These are phyloP conservation scores for Thuja plicata DNA, from an alignment of 83 land plant species.

Conservation along the genomic window DNA sequence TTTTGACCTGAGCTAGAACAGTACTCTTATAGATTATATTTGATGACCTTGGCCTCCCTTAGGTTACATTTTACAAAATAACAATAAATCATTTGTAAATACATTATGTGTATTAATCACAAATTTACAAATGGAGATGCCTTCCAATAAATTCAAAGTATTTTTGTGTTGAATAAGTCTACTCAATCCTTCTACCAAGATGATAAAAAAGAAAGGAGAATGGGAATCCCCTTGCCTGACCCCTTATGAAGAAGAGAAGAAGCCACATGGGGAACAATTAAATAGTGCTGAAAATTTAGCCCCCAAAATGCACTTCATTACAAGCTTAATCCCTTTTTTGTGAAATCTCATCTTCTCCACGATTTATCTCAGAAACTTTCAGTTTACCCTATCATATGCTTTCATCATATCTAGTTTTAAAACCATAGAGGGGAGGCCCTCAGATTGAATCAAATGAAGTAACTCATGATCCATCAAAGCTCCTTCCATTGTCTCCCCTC, in stretches of 20 bases:
- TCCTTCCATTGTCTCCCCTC: background rate
- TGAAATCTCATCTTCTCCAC: background rate
- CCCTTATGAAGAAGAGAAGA: background rate
- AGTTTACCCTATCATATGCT: background rate
- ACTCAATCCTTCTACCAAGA: background rate
- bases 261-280: background rate
- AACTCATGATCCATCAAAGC: background rate
- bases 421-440: too few relatives aligned
- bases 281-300: background rate
- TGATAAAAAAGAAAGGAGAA: background rate
- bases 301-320: too few relatives aligned
- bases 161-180: too few relatives aligned
- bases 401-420: background rate
- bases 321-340: background rate
- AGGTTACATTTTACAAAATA: background rate
- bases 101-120: background rate
- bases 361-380: background rate
- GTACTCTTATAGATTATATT: background rate
- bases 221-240: background rate
- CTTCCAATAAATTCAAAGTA: background rate
- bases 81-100: too few relatives aligned
- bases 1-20: background rate
- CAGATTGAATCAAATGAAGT: background rate
- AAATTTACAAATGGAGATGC: background rate
- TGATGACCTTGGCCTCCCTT: background rate